Conservation (phyloP, 2,329 filamentous ascomycete genomes). For the Alternaria arborescens region DNA sequence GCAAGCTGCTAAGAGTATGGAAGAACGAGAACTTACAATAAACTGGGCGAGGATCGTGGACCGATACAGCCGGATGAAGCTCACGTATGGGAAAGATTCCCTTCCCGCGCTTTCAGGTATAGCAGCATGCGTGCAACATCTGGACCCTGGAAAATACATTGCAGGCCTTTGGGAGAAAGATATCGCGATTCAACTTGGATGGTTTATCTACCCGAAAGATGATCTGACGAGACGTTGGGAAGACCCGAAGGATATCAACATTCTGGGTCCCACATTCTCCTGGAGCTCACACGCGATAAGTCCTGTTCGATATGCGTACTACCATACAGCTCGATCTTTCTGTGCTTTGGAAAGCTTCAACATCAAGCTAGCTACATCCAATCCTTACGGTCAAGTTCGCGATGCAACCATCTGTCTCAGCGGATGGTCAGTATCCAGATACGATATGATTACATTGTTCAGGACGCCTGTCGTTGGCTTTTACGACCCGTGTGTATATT, state of each 20-base stretch:
- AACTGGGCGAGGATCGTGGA: neutral
- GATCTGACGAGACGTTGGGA: neutral
- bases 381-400: neutral
- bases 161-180: neutral
- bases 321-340: too few relatives aligned
- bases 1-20: neutral
- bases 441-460: neutral
- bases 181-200: neutral
- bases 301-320: neutral
- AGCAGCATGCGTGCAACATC: neutral
- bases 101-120: fast-evolving
- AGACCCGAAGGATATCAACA: neutral
- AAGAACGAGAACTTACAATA: fast-evolving
- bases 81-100: neutral
- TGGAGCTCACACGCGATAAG: neutral
- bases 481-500: too few relatives aligned
- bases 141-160: neutral
- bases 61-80: neutral
- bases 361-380: neutral
- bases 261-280: neutral
- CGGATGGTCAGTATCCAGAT: neutral
- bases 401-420: neutral
- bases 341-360: neutral
- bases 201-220: fast-evolving
- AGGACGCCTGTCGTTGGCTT: too few relatives aligned